Base-by-base conservation (phyloP, 768 basidiomycete species). In the Leccinum subgranulosum region DNA sequence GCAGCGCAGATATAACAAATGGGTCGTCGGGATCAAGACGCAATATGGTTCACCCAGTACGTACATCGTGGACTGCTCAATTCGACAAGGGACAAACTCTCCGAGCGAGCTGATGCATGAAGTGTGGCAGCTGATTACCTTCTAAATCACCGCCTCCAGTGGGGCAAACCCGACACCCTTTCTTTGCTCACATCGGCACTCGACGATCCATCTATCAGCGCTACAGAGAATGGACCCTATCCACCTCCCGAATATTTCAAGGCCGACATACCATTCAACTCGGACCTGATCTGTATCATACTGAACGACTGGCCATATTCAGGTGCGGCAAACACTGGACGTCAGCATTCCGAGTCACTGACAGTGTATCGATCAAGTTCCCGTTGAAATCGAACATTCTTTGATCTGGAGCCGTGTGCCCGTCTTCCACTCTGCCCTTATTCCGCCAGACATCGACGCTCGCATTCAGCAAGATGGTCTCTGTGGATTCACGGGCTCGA, bases 291-390 rank as follows among this genome's bases (percentile, higher is more conserved):
- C 61, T 87, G 84, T 64, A 84, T 92, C 59, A 87, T 87, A 48
- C 84, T 77, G 64, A 92, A 93, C 65, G 90, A 92, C 67, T 94
- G 92, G 92, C 92, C 92, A 0, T 94, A 94, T 71, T 92, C 89
- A 7, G 84, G 89, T 87, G 64, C 54, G 77, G 47, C 10, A 52
- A 33, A 29, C 47, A 33, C 27, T 55, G 19, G 6, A 21, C 5
- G 36, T 34, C 15, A 41, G 11, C 36, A 45, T 45, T 31, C 23
- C 27, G 11, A 9, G 31, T 53, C 9, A 33, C 34, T 60, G 43
- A 56, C 34, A 46, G 17, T 49, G 2, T n/a, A 29, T 34, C 25
- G 41, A 3, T 25, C 8, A 29, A 78, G 90, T 92, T 11, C 91
- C 90, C 3, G 65, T 80, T 3, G 84, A 87, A 56, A 76, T 92